Percentiles rank a stretch among this genome's conserved stretches.
Evolutionary conservation across 108 stramenopile genomes (phyloP).

Genomic region (Skeletonema tropicum): DNA sequence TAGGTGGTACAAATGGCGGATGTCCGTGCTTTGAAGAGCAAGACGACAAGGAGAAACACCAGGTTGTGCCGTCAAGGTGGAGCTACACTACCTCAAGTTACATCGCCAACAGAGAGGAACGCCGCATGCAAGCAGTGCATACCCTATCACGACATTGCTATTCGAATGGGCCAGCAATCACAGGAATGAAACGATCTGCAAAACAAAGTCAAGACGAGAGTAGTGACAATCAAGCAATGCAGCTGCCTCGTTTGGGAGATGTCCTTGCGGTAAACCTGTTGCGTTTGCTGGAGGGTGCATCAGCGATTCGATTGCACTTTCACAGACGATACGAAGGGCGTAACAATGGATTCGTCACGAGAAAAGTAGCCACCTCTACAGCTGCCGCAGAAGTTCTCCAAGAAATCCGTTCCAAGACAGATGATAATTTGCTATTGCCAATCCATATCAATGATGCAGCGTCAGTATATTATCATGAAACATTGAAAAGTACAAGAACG

Average conservation of each 20-base stretch:
- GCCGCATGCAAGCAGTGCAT: conserved; percentile 23
- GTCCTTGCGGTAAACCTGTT: conserved; percentile 53
- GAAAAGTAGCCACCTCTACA: not conserved
- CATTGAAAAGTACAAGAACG: not conserved
- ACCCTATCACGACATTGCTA: not conserved
- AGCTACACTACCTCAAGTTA: not conserved
- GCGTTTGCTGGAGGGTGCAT: conserved; percentile 45
- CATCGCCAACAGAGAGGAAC: conserved; percentile 17
- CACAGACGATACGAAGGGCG: conserved; percentile 4
- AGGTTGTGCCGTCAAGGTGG: conserved; percentile 40
- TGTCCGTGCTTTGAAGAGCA: not conserved
- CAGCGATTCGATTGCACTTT: conserved; percentile 41
- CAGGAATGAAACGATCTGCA: conserved; percentile 14
- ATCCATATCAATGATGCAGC: conserved; percentile 40
- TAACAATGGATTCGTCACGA: not conserved
- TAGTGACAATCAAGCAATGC: not conserved
- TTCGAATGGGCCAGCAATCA: not conserved
- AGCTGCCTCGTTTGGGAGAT: conserved; percentile 31
- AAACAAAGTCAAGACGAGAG: not conserved
- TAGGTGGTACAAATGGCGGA: not conserved
- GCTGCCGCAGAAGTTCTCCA: conserved; percentile 37
- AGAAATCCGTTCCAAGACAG: conserved; percentile 37
- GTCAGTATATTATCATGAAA: conserved; percentile 24
- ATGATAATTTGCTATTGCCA: conserved; percentile 25
- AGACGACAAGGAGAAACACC: conserved; percentile 8